Percentiles rank a stretch among this genome's conserved stretches.
phyloP scores from a whole-genome alignment of 2,329 filamentous ascomycete genomes.

The Bipolaris gigantea region DNA sequence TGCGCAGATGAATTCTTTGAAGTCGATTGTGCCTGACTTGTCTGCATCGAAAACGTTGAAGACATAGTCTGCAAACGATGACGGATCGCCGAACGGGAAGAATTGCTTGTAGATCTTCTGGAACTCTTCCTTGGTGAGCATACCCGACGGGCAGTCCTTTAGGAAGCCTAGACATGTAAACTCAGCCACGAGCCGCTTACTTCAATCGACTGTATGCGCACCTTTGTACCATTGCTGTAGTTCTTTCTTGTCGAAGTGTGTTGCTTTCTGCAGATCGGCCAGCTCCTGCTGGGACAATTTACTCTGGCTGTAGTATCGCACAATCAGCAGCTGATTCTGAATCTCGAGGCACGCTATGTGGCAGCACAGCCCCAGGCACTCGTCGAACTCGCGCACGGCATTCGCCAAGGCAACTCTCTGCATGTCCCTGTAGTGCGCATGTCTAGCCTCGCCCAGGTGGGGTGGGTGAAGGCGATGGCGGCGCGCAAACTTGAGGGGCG shows the following conservation, averaged over 20 bases:
- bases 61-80: slow-evolving; percentile 96
- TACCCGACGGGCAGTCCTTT: slow-evolving; percentile 96
- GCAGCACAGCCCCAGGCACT: slow-evolving; percentile 28
- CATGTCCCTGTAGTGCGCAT: slow-evolving; percentile 29
- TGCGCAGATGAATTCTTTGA: slow-evolving; percentile 99
- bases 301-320: slow-evolving; percentile 71
- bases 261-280: slow-evolving; percentile 90
- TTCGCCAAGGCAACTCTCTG: slow-evolving; percentile 31
- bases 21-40: slow-evolving; percentile 96
- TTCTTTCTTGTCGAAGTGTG: slow-evolving; percentile 99
- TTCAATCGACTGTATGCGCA: slow-evolving; percentile 49
- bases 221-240: slow-evolving; percentile 99
- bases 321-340: slow-evolving; percentile 38
- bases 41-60: slow-evolving; percentile 99
- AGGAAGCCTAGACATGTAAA: slow-evolving; percentile 75
- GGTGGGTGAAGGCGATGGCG: slow-evolving; percentile 27
- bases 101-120: slow-evolving; percentile 99
- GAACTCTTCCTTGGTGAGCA: slow-evolving; percentile 97
- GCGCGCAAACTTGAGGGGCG: slow-evolving; percentile 40
- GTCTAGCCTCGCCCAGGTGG: slow-evolving; percentile 27
- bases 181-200: slow-evolving; percentile 20
- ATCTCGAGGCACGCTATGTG: slow-evolving; percentile 28
- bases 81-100: slow-evolving; percentile 97
- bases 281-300: slow-evolving; percentile 98
- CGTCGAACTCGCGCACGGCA: slow-evolving; percentile 27